Conservation (phyloP, 345 rosid genomes). For the Boechera divaricarpa region DNA sequence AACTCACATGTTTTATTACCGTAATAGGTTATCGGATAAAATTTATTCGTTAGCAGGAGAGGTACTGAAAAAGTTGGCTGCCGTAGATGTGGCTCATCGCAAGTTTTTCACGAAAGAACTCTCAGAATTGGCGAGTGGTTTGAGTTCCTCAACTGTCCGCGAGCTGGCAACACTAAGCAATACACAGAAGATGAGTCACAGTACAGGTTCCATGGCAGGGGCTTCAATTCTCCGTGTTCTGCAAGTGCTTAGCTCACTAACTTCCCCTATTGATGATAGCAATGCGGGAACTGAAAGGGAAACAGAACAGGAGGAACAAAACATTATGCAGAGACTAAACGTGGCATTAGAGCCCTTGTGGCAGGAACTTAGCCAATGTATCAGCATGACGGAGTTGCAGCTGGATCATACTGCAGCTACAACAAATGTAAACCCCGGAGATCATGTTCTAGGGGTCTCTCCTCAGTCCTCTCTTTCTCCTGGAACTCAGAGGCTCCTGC, state of each 20-base stretch:
- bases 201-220: conserved; percentile 96
- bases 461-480: conserved; percentile 81
- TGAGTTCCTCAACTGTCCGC: conserved; percentile 78
- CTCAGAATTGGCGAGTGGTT: conserved; percentile 74
- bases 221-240: conserved; percentile 88
- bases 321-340: conserved; percentile 72
- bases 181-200: conserved; percentile 77
- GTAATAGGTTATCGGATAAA: conserved; percentile 85
- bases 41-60: conserved; percentile 78
- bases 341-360: conserved; percentile 85
- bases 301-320: conserved; percentile 74
- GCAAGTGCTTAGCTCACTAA: conserved; percentile 81
- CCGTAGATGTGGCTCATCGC: conserved; percentile 67
- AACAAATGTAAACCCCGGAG: conserved; percentile 56
- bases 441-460: conserved; percentile 64
- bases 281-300: conserved; percentile 47
- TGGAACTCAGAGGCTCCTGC: conserved; percentile 91
- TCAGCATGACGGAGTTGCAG: conserved; percentile 82
- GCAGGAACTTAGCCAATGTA: conserved; percentile 92
- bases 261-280: conserved; percentile 51
- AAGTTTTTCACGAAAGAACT: conserved; percentile 74
- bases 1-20: conserved; percentile 37
- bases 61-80: conserved; percentile 84
- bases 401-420: conserved; percentile 66
- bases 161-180: conserved; percentile 78